These are phyloP conservation scores for Leucosporidium scottii DNA, from an alignment of 768 basidiomycete species.

Conservation along the genomic window DNA sequence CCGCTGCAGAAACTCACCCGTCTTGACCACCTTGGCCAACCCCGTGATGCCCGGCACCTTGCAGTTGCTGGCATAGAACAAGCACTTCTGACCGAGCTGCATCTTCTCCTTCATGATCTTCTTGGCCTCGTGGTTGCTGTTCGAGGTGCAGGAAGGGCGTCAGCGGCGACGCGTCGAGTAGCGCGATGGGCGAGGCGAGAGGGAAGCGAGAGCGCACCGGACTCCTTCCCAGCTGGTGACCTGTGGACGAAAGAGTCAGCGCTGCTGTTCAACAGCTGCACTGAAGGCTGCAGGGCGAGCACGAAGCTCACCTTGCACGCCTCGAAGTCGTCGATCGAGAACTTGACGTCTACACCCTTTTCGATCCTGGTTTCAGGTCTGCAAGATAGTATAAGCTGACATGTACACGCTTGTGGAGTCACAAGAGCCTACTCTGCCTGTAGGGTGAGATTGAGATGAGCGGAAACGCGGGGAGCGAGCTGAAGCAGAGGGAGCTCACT, in stretches of 20 bases:
- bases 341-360: too few relatives aligned
- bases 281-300: background rate
- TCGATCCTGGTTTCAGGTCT: too few relatives aligned
- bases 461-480: too few relatives aligned
- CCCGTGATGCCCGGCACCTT: constrained; percentile 70
- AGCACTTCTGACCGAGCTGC: constrained; percentile 25
- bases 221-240: constrained; percentile 29
- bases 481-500: too few relatives aligned
- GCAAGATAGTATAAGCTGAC: too few relatives aligned
- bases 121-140: constrained; percentile 35
- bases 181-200: background rate
- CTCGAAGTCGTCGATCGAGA: too few relatives aligned
- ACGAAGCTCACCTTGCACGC: too few relatives aligned
- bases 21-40: constrained; percentile 69
- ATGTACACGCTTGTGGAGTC: too few relatives aligned
- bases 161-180: background rate
- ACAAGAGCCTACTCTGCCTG: too few relatives aligned
- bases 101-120: constrained; percentile 27
- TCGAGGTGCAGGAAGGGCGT: background rate
- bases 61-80: constrained; percentile 76
- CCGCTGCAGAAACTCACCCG: too few relatives aligned
- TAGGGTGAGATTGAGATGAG: too few relatives aligned
- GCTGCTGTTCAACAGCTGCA: background rate
- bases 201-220: background rate
- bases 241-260: background rate